These are phyloP conservation scores for Graphilbum sp. DNA, from an alignment of 2,329 filamentous ascomycete species.

Conservation along the genomic window DNA sequence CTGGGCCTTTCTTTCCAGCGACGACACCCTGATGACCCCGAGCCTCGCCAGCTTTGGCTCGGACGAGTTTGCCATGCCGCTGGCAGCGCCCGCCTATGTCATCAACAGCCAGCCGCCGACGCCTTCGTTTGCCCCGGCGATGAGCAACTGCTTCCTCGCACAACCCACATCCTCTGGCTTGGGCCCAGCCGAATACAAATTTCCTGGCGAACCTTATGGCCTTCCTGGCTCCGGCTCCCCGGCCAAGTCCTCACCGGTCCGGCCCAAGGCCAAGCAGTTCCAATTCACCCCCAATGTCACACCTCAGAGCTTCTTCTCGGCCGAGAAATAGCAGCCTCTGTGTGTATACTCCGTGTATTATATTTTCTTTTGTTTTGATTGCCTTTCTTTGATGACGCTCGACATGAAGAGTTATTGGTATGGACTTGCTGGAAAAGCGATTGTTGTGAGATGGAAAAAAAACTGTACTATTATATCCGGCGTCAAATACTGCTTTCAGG, in stretches of 20 bases:
- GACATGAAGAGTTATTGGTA: too few relatives aligned
- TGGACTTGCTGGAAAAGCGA: too few relatives aligned
- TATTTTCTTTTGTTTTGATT: not conserved
- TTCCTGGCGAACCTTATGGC: conserved; percentile 26
- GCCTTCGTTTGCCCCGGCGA: conserved; percentile 27
- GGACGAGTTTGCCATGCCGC: conserved; percentile 25
- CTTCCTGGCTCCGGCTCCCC: conserved; percentile 19
- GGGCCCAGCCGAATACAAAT: conserved; percentile 31
- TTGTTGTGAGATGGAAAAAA: too few relatives aligned
- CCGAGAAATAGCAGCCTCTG: conserved; percentile 3
- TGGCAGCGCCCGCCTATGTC: conserved; percentile 27
- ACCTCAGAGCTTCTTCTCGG: conserved; percentile 21
- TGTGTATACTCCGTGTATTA: too few relatives aligned
- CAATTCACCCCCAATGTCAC: conserved; percentile 30
- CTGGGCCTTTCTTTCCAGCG: conserved; percentile 19
- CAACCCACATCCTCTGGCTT: conserved; percentile 5
- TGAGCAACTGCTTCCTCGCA: conserved; percentile 22
- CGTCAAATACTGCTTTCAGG: too few relatives aligned
- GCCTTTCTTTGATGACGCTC: not conserved
- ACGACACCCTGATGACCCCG: conserved; percentile 33
- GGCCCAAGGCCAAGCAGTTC: conserved; percentile 23
- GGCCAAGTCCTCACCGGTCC: conserved; percentile 19
- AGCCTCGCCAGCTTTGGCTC: conserved; percentile 26
- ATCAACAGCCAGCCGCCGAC: conserved; percentile 32
- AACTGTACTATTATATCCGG: too few relatives aligned